Conservation (phyloP, 768 basidiomycete genomes). For the Mycena venus region DNA sequence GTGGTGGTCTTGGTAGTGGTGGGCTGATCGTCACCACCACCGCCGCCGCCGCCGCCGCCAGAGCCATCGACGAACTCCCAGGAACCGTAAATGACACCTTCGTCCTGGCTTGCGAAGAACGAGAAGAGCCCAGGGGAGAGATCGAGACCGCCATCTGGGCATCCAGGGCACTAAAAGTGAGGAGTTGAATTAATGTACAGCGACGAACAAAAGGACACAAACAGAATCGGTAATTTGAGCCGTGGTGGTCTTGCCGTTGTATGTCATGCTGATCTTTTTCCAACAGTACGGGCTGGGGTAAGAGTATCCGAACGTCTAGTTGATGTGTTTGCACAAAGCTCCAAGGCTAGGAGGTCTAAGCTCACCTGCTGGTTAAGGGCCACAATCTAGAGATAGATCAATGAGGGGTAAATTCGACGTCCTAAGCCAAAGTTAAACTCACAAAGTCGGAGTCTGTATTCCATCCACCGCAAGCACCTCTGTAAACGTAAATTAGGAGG, state of each 20-base stretch:
- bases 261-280: slow-evolving; percentile 70
- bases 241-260: slow-evolving; percentile 67
- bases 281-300: slow-evolving; percentile 77
- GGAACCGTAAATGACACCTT: slow-evolving; percentile 70
- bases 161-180: slow-evolving; percentile 75
- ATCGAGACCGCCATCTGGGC: slow-evolving; percentile 77
- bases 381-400: slow-evolving; percentile 57
- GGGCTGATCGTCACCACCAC: slow-evolving; percentile 22
- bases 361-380: slow-evolving; percentile 62
- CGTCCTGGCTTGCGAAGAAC: slow-evolving; percentile 62
- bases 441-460: slow-evolving; percentile 61
- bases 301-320: slow-evolving; percentile 16
- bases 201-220: slow-evolving; percentile 12
- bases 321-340: background rate
- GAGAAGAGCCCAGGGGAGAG: slow-evolving; percentile 75
- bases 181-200: background rate
- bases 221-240: slow-evolving; percentile 71
- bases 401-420: slow-evolving; percentile 4
- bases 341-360: background rate
- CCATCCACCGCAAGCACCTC: slow-evolving; percentile 67
- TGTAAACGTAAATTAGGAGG: slow-evolving; percentile 36
- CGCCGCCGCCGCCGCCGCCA: slow-evolving; percentile 33
- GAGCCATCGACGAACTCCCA: slow-evolving; percentile 69
- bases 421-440: slow-evolving; percentile 33
- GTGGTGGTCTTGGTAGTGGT: slow-evolving; percentile 40